Conservation (phyloP, 2,329 filamentous ascomycete species). For the Colletotrichum horii region DNA sequence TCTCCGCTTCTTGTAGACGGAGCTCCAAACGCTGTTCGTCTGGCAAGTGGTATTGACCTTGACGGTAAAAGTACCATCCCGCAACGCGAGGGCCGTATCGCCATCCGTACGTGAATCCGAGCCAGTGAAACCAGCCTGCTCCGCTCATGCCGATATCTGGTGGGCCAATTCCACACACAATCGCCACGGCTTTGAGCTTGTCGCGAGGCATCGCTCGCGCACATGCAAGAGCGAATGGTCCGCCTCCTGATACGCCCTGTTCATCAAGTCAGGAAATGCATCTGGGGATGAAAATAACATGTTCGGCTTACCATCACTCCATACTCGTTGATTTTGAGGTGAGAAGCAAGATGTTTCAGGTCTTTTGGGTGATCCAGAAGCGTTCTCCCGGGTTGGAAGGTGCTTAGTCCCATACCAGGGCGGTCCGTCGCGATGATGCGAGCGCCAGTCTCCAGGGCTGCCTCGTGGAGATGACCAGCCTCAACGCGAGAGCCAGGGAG, state of each 20-base stretch:
- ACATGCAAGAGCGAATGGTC: conserved; percentile 27
- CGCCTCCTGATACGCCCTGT: conserved; percentile 26
- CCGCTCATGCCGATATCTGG: conserved; percentile 24
- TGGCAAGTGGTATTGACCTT: background rate
- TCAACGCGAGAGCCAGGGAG: conserved; percentile 47
- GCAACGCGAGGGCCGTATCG: conserved; percentile 13
- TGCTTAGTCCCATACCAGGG: conserved; percentile 47
- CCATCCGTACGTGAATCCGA: conserved; percentile 20
- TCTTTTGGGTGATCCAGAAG: conserved; percentile 30
- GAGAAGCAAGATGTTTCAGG: conserved; percentile 7
- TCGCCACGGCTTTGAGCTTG: conserved; percentile 17
- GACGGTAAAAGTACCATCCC: conserved; percentile 1
- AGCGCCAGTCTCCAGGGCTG: conserved; percentile 29
- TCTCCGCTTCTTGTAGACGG: conserved; percentile 1
- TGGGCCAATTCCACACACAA: conserved; percentile 26
- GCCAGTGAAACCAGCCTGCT: conserved; percentile 19
- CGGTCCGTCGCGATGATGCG: conserved; percentile 44
- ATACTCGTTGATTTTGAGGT: conserved; percentile 5
- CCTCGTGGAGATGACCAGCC: conserved; percentile 27
- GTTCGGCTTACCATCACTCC: conserved; percentile 4
- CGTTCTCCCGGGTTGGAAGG: conserved; percentile 34
- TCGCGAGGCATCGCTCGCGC: conserved; percentile 11
- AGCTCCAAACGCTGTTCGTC: conserved; percentile 3
- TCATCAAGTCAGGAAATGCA: background rate
- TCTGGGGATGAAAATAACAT: background rate